phyloP scores from a whole-genome alignment of 305 asterid genomes.

The Solanum chacoense region DNA sequence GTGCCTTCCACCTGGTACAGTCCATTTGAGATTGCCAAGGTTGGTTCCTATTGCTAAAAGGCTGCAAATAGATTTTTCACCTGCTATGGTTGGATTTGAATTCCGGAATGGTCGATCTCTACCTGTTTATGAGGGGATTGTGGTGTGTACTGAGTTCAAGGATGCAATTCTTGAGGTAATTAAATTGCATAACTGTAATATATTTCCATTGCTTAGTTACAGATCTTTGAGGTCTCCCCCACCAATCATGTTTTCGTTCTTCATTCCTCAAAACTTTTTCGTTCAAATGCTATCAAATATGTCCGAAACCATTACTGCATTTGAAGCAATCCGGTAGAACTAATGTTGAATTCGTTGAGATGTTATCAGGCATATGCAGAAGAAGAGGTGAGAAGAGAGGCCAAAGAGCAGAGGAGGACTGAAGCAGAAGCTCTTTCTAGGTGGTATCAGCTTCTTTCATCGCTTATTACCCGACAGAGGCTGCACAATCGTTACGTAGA shows the following conservation, averaged over 20 bases:
- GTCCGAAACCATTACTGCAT: background rate
- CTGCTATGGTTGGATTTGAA: conserved; percentile 97
- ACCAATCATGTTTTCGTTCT: background rate
- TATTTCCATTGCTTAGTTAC: background rate
- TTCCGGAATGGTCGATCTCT: conserved; percentile 61
- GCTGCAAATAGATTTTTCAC: conserved; percentile 69
- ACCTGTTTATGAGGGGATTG: conserved; percentile 79
- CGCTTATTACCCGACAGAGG: conserved; percentile 72
- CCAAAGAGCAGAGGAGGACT: conserved; percentile 46
- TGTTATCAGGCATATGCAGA: conserved; percentile 62
- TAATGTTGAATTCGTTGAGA: conserved; percentile 4
- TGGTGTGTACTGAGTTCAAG: conserved; percentile 75
- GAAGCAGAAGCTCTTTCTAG: conserved; percentile 71
- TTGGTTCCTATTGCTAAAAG: conserved; percentile 56
- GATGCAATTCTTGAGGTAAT: conserved; percentile 71
- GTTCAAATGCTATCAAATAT: background rate
- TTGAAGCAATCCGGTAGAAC: background rate
- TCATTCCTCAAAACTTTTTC: background rate
- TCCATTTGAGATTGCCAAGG: conserved; percentile 74
- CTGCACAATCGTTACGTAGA: conserved; percentile 52
- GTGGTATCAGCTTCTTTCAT: conserved; percentile 97
- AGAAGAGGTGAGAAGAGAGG: conserved; percentile 73
- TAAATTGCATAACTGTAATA: background rate
- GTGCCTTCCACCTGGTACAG: conserved; percentile 96
- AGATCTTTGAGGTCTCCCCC: background rate